These are phyloP conservation scores for Cladosporium velox DNA, from an alignment of 2,329 filamentous ascomycete species.

Conservation along the genomic window DNA sequence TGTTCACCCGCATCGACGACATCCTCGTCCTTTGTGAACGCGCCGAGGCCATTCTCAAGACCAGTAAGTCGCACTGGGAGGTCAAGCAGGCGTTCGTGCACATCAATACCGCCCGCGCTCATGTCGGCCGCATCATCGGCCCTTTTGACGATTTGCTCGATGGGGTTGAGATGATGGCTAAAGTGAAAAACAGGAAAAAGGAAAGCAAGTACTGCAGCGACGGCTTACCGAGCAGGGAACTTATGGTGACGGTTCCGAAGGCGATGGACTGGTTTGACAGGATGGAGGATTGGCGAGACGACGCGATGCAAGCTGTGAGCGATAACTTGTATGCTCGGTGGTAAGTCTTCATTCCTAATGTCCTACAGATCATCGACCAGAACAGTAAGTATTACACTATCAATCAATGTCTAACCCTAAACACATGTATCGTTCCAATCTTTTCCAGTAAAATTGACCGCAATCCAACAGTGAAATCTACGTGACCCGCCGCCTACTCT, in stretches of 20 bases:
- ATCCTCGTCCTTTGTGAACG: neutral
- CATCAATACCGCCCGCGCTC: constrained; percentile 14
- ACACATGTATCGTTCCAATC: neutral
- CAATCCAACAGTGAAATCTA: neutral
- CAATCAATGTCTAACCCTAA: neutral
- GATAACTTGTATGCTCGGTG: constrained; percentile 16
- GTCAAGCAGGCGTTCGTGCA: constrained; percentile 1
- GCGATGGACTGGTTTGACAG: neutral
- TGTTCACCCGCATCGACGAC: neutral
- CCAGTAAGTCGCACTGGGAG: neutral
- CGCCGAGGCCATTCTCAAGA: neutral
- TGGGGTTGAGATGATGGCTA: constrained; percentile 1
- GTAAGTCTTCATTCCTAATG: neutral
- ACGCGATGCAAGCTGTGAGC: neutral
- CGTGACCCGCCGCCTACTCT: neutral
- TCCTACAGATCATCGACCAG: neutral
- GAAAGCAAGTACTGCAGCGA: neutral
- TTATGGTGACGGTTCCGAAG: neutral
- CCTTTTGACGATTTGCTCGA: neutral
- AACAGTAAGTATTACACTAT: neutral
- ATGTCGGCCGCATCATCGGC: neutral
- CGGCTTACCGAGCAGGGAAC: constrained; percentile 57
- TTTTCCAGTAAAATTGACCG: neutral
- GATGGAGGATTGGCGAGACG: constrained; percentile 12
- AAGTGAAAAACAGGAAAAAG: neutral